phyloP scores from a whole-genome alignment of 2,329 filamentous ascomycete species.

The Botrytis elliptica region DNA sequence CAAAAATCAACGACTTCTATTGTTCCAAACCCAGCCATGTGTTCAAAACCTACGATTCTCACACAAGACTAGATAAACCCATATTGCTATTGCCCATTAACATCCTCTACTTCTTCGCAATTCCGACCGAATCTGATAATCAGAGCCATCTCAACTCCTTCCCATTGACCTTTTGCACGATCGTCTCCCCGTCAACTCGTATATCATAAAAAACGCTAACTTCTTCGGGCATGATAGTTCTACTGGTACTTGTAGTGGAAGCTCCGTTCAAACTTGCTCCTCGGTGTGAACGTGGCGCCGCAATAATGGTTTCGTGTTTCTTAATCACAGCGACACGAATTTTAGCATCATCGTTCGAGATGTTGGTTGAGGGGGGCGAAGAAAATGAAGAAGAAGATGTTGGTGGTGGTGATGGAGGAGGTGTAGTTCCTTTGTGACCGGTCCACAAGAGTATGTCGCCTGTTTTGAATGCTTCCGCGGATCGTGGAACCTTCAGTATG shows the following conservation, averaged over 20 bases:
- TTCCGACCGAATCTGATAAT: neutral
- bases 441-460: neutral
- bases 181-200: neutral
- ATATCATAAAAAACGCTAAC: slow-evolving; percentile 1
- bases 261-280: neutral
- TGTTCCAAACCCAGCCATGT: neutral
- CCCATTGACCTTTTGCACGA: neutral
- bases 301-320: neutral
- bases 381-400: neutral
- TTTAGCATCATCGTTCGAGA: neutral
- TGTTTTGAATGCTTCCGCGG: neutral
- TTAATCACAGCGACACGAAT: neutral
- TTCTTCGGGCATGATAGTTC: neutral
- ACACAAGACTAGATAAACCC: neutral
- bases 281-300: neutral
- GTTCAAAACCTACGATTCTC: no score
- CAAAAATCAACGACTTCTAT: neutral
- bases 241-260: neutral
- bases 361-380: neutral
- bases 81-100: neutral
- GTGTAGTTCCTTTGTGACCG: neutral
- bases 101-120: neutral
- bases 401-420: neutral
- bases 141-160: neutral
- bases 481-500: neutral